A percentile compares a stretch with the other conserved stretches of the same genome.
Evolutionary conservation across 139 green algal genomes (phyloP).

Genomic region (Coelastrella sp.): DNA sequence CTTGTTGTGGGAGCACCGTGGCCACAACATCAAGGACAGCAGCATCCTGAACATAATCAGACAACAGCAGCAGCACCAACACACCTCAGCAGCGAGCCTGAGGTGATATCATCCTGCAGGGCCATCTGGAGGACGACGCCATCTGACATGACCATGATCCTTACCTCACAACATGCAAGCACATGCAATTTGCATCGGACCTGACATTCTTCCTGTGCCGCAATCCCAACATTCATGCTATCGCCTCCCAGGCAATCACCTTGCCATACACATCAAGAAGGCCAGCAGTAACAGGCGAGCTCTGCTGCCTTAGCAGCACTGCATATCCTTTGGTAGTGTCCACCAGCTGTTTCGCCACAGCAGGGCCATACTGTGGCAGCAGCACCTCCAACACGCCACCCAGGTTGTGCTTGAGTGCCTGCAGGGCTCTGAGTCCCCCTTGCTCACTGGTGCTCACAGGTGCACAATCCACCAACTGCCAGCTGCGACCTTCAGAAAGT

Average conservation of each 20-base stretch:
- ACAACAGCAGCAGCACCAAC: not conserved
- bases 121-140: not conserved
- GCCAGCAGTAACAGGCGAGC: slow-evolving; percentile 8
- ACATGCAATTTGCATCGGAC: no score
- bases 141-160: no score
- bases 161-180: no score
- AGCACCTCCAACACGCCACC: slow-evolving; percentile 36
- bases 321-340: slow-evolving; percentile 41
- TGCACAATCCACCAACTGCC: slow-evolving; percentile 33
- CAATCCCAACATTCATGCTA: not conserved
- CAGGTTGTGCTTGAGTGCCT: not conserved
- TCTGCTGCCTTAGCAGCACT: slow-evolving; percentile 10
- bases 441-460: not conserved
- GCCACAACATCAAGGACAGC: slow-evolving; percentile 41
- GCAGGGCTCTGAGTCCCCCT: not conserved
- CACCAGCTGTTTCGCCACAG: slow-evolving; percentile 30
- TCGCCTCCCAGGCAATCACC: not conserved
- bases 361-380: slow-evolving; percentile 24
- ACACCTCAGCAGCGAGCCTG: not conserved
- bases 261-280: slow-evolving; percentile 42
- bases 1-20: slow-evolving; percentile 3
- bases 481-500: slow-evolving; percentile 26
- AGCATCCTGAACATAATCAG: slow-evolving; percentile 28
- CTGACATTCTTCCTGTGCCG: no score
- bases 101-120: not conserved